Percentiles rank a stretch among this genome's conserved stretches.
These are phyloP conservation scores for Scheffersomyces ergatensis DNA, from an alignment of 805 yeast genomes.

Conservation along the genomic window DNA sequence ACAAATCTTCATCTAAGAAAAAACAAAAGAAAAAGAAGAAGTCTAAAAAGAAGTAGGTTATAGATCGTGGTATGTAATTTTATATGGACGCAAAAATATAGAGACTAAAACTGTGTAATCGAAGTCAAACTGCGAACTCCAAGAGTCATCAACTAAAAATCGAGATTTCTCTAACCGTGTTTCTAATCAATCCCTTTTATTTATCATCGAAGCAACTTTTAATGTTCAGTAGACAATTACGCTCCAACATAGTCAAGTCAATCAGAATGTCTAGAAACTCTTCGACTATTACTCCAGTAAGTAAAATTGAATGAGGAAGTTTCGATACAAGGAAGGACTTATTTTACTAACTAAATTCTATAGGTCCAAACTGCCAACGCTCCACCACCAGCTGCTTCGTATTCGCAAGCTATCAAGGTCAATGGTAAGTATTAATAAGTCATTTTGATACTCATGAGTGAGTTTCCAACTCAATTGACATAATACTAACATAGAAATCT, in stretches of 20 bases:
- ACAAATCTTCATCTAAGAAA: slow-evolving; percentile 14
- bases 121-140: too few species aligned
- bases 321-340: not conserved
- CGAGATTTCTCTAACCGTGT: too few species aligned
- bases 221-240: slow-evolving; percentile 18
- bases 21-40: slow-evolving; percentile 24
- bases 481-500: slow-evolving; percentile 11
- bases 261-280: slow-evolving; percentile 23
- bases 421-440: slow-evolving; percentile 42
- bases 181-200: too few species aligned
- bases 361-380: slow-evolving; percentile 70
- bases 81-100: too few species aligned
- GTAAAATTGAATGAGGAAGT: slow-evolving; percentile 12
- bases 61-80: too few species aligned
- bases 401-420: slow-evolving; percentile 93
- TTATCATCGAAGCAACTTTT: too few species aligned
- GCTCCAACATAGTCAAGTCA: slow-evolving; percentile 14
- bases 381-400: slow-evolving; percentile 96
- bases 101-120: too few species aligned
- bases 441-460: too few species aligned
- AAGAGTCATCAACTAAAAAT: too few species aligned
- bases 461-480: too few species aligned
- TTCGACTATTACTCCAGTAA: slow-evolving; percentile 28
- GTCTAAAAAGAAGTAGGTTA: slow-evolving; percentile 3
- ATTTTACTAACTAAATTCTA: slow-evolving; percentile 14